Evolutionary conservation across 192 early-diverging fungal genomes (phyloP).

Genomic region (Rhizophagus clarus): DNA sequence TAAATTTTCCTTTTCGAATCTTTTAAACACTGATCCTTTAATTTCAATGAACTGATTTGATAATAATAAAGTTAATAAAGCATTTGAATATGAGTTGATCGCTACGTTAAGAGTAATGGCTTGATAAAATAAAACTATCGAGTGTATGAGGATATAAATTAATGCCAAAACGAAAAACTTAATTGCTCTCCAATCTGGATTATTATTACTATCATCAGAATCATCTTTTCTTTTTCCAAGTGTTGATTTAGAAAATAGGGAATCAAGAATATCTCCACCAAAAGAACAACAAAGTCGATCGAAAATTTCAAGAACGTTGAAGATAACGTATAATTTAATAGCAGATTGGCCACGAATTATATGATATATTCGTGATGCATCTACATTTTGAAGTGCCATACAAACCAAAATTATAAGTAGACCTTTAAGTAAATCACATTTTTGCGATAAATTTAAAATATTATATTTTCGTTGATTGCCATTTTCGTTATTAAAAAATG

Average conservation of each 20-base stretch:
- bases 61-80: slow-evolving; percentile 88
- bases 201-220: slow-evolving; percentile 41
- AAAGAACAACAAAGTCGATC: slow-evolving; percentile 93
- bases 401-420: slow-evolving; percentile 76
- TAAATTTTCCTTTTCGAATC: slow-evolving; percentile 94
- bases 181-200: slow-evolving; percentile 49
- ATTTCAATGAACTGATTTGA: slow-evolving; percentile 99
- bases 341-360: slow-evolving; percentile 92
- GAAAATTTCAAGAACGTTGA: slow-evolving; percentile 92
- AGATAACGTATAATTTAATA: slow-evolving; percentile 98
- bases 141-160: slow-evolving; percentile 85
- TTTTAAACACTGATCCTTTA: slow-evolving; percentile 96
- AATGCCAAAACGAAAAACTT: slow-evolving; percentile 75
- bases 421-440: slow-evolving; percentile 90
- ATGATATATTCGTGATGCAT: slow-evolving; percentile 92
- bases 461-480: background rate
- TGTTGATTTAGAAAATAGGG: slow-evolving; percentile 84
- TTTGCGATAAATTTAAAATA: slow-evolving; percentile 78
- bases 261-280: slow-evolving; percentile 93
- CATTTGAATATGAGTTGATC: slow-evolving; percentile 95
- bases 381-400: slow-evolving; percentile 74
- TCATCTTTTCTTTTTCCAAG: slow-evolving; percentile 41
- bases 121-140: slow-evolving; percentile 91
- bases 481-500: slow-evolving; percentile 36
- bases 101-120: slow-evolving; percentile 96